Conservation (phyloP, 768 basidiomycete genomes). For the Russula compacta region DNA sequence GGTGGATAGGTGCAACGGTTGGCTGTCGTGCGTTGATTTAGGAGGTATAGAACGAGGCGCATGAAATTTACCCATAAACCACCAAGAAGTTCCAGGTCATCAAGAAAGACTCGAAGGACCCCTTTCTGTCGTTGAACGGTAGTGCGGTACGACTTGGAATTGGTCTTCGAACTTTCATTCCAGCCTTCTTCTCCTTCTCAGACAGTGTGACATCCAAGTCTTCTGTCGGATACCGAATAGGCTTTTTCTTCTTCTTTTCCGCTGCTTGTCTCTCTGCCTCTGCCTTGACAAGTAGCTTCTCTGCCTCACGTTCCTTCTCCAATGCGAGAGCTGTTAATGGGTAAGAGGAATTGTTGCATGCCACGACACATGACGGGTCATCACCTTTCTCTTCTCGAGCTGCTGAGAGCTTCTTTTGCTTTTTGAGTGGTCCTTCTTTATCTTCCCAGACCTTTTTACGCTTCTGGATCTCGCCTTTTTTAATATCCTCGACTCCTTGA, state of each 20-base stretch:
- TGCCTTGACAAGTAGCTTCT: conserved; percentile 53
- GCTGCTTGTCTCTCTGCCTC: conserved; percentile 63
- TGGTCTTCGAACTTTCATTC: conserved; percentile 60
- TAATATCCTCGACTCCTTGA: conserved; percentile 67
- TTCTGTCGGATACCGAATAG: conserved; percentile 87
- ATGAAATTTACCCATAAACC: conserved; percentile 66
- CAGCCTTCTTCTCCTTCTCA: conserved; percentile 78
- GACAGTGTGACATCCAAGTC: conserved; percentile 75
- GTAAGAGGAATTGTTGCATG: conserved; percentile 21
- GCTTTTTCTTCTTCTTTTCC: conserved; percentile 83
- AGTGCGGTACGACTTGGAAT: conserved; percentile 49
- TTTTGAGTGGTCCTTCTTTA: conserved; percentile 75
- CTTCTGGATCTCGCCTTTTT: conserved; percentile 87
- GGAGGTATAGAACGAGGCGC: background rate
- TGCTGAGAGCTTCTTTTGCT: conserved; percentile 67
- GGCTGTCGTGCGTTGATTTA: conserved; percentile 28
- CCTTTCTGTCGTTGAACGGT: conserved; percentile 58
- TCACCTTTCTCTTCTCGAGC: conserved; percentile 70
- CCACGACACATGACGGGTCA: background rate
- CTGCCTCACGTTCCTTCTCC: conserved; percentile 60
- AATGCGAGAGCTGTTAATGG: conserved; percentile 36
- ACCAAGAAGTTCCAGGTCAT: conserved; percentile 93
- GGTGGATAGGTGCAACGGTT: conserved; percentile 77
- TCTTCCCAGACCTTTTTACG: conserved; percentile 87
- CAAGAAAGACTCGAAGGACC: conserved; percentile 74